Percentiles rank a stretch among this genome's conserved stretches.
Conservation (phyloP, 1,284 basidiomycete genomes). For the Naganishia sp. region DNA sequence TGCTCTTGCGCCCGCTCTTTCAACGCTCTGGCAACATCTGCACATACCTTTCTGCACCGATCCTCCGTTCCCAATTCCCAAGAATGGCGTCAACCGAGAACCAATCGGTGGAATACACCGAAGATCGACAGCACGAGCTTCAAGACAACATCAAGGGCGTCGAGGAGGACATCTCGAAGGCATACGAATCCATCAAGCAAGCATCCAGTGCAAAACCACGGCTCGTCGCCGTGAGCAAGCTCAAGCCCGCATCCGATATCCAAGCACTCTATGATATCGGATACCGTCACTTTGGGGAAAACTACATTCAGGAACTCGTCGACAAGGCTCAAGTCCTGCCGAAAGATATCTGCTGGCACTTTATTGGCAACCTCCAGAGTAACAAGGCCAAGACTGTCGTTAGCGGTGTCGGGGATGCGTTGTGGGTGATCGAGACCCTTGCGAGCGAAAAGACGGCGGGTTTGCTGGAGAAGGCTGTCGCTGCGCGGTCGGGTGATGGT, state of each 20-base stretch:
- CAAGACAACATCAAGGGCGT: constrained; percentile 53
- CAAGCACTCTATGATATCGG: constrained; percentile 75
- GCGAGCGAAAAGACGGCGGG: constrained; percentile 81
- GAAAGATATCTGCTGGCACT: constrained; percentile 87
- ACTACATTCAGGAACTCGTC: constrained; percentile 94
- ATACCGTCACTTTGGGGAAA: constrained; percentile 93
- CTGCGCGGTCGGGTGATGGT: constrained; percentile 53
- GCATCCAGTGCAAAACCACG: constrained; percentile 46
- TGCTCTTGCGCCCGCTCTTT: not conserved
- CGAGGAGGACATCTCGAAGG: constrained; percentile 45
- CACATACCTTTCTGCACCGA: too few relatives aligned
- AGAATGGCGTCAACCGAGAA: too few relatives aligned
- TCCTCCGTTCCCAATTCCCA: too few relatives aligned
- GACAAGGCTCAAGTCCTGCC: constrained; percentile 81
- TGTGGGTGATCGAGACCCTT: constrained; percentile 77
- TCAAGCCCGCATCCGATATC: constrained; percentile 86
- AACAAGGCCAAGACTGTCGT: constrained; percentile 78
- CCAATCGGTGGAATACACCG: constrained; percentile 41
- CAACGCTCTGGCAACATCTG: too few relatives aligned
- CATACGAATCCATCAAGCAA: constrained; percentile 27
- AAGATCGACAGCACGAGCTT: constrained; percentile 52
- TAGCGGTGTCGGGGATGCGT: not conserved
- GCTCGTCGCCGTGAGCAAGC: constrained; percentile 91
- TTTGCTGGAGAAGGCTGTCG: constrained; percentile 75
- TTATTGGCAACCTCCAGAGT: constrained; percentile 90